Evolutionary conservation across 2,329 filamentous ascomycete species (phyloP).

Genomic region (Penicillium sp.): DNA sequence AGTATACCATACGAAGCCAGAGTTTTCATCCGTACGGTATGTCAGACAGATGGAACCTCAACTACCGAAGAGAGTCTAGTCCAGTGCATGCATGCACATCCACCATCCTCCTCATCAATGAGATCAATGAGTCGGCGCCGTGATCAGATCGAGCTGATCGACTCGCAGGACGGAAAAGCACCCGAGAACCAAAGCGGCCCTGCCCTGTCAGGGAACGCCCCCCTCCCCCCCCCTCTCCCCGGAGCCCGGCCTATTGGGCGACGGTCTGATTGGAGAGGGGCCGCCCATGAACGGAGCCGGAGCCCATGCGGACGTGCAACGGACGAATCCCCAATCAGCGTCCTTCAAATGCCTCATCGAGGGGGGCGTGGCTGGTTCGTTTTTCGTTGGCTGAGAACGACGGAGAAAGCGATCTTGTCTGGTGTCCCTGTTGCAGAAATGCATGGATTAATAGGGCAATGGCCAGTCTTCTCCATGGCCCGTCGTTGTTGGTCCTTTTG

Average conservation of each 20-base stretch:
- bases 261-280: conserved; percentile 8
- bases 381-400: not conserved
- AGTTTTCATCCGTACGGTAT: not conserved
- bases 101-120: not conserved
- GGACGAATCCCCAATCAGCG: conserved; percentile 14
- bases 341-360: not conserved
- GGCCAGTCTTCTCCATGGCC: not conserved
- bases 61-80: not conserved
- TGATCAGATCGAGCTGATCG: conserved; percentile 13
- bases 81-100: not conserved
- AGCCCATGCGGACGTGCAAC: conserved; percentile 20
- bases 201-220: conserved; percentile 3
- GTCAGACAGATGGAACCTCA: not conserved
- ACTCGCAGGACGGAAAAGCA: conserved; percentile 10
- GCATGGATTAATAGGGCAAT: not conserved
- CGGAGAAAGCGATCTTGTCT: not conserved
- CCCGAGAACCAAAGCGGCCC: not conserved
- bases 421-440: not conserved
- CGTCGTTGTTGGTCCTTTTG: not conserved
- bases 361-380: not conserved
- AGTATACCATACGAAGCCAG: not conserved
- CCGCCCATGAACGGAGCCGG: conserved; percentile 15
- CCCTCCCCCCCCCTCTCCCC: not conserved
- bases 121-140: conserved; percentile 1
- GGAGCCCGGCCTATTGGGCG: conserved; percentile 10